Base-by-base conservation (phyloP, 192 early-diverging fungal species). In the Dimargaris verticillata region DNA sequence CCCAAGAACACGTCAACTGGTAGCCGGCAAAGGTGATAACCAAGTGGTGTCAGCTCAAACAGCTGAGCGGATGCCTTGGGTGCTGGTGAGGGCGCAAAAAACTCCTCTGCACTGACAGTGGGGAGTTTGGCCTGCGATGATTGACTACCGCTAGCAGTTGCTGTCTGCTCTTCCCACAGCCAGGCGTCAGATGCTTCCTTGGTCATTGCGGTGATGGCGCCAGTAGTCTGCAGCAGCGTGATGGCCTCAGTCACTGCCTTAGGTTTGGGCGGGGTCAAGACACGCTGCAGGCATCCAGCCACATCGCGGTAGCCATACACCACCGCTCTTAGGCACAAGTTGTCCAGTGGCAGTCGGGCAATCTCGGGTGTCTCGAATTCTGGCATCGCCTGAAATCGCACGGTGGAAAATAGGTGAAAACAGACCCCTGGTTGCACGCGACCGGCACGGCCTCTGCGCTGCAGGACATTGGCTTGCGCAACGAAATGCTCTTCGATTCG, bases 1-100 rank as follows among this genome's bases (percentile, higher is more conserved):
- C 80, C 80, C 38, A 87, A 77, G 67, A 80, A 82, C 4, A 83
- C 83, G 54, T 87, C 83, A 13, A 83, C 71, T 7, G 83, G 84
- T 33, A 87, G 67, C 0, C 74, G 70, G 11, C 71, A 62, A 24
- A 87, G 62, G n/a, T 79, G 71, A 28, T 75, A 70, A 20, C 84
- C 84, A n/a, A 87, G 62, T 0, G 82, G 68, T 0, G 84, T 87
- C 38, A 87, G 58, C 12, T 72, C 61, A 73, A 47, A 6, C 11
- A 26, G 18, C 18, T 51, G 49, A 3, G 49, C 49, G 7, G 33
- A 38, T 38, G 33, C 33, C 33, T 7, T 38, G 33, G 33, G 33
- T 38, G 33, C 33, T 7, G 33, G 33, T 38, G 33, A 38, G 7
- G 33, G 33, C 7, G 33, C 33, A 38, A 38, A 38, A 38, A 38